Base-by-base conservation (phyloP, 106 monocot species). In the Cymbidium sinense region DNA sequence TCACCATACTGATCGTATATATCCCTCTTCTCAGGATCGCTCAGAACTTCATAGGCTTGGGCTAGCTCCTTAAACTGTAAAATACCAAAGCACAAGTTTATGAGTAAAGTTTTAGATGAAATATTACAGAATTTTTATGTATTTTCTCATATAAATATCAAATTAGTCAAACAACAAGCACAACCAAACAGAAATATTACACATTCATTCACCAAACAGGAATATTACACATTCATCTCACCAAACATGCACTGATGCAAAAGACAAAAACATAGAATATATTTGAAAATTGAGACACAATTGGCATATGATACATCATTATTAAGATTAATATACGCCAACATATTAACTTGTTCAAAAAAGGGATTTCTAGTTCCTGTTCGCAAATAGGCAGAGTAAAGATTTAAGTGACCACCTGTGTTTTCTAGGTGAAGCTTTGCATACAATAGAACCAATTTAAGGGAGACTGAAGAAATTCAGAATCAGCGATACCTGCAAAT, bases 1-100 rank as follows among this genome's bases (percentile, higher is more conserved):
- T 95, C 94, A 77, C 94, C 94, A 78, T 95, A 91, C 65, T 95
- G 87, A 64, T 95, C 94, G 77, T 95, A 95, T 25, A 95, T 95
- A 28, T 95, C 94, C 36, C 94, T 87, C 79, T 95, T 95, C 69
- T 95, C 94, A 17, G 94, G 91, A 44, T 95, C 94, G 75, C 94
- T 95, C n/a, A 91, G 67, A 29, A 95, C 94, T 29, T 95, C 94
- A 76, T 95, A 95, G 28, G 94, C 91, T 65, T 95, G 94, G 29
- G 91, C 87, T 58, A 95, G 62, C 81, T 95, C 94, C 86, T 95
- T 95, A 75, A 95, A 95, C 94, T 95, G 86, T 74, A 82, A 81
- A 33, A 6, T 19, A 71, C 19, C 33, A 33, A 67, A 17, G 4
- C n/a, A 67, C 11, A 58, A 30, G 1, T 25, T 67, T 67, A 67